Evolutionary conservation across 2,329 filamentous ascomycete species (phyloP).

Genomic region (Botryosphaeria agaves): DNA sequence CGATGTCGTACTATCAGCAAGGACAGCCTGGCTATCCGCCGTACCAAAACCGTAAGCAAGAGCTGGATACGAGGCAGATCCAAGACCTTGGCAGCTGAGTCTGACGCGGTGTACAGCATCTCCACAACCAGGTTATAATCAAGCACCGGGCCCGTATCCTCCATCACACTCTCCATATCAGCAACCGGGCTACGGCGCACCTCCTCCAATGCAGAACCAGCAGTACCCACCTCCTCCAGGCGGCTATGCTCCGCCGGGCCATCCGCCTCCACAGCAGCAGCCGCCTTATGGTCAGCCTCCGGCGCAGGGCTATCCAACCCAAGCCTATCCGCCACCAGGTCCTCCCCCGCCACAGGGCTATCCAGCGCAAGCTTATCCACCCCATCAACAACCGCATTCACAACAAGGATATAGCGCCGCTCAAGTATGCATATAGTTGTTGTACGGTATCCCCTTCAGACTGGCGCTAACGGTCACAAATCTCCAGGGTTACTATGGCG

Average conservation of each 20-base stretch:
- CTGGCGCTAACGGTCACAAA: conserved; percentile 14
- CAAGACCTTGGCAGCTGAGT: background rate
- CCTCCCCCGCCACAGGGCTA: conserved; percentile 5
- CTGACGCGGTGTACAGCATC: conserved; percentile 1
- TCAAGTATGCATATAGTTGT: too few relatives aligned
- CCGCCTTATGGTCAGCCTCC: conserved; percentile 16
- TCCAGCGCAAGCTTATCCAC: conserved; percentile 4
- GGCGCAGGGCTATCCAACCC: conserved; percentile 10
- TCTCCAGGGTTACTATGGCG: conserved; percentile 18
- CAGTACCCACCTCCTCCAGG: conserved; percentile 3
- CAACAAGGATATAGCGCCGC: conserved; percentile 19
- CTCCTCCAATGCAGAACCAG: conserved; percentile 7
- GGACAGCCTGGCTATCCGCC: conserved; percentile 1
- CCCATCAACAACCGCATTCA: conserved; percentile 14
- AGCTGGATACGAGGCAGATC: background rate
- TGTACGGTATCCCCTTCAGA: too few relatives aligned
- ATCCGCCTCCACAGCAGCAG: conserved; percentile 13
- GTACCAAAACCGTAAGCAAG: conserved; percentile 2
- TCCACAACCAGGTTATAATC: conserved; percentile 2
- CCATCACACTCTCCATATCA: conserved; percentile 5
- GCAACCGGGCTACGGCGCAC: conserved; percentile 12
- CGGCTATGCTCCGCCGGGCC: conserved; percentile 8
- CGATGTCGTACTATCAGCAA: conserved; percentile 3
- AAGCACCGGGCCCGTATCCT: too few relatives aligned
- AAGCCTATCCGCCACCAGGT: conserved; percentile 7